Conservation (phyloP, 345 rosid species). For the Trapa incisa region DNA sequence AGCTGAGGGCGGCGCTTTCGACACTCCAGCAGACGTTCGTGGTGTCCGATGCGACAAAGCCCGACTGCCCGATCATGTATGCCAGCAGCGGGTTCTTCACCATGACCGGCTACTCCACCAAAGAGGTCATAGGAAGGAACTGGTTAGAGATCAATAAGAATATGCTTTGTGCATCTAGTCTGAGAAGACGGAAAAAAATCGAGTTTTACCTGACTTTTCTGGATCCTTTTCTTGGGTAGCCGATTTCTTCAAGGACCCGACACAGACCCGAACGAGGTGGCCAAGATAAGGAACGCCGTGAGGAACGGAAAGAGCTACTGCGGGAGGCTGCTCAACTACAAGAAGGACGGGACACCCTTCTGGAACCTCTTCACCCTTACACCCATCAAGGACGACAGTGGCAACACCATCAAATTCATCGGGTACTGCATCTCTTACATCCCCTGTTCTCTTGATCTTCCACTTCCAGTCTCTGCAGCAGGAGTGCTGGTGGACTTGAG, state of each 20-base stretch:
- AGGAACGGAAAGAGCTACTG: constrained; percentile 63
- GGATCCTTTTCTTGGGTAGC: constrained; percentile 26
- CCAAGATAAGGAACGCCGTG: constrained; percentile 64
- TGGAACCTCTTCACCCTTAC: constrained; percentile 97
- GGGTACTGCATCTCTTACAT: constrained; percentile 31
- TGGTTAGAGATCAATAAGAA: constrained; percentile 33
- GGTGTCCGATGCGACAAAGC: constrained; percentile 84
- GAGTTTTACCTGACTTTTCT: not conserved
- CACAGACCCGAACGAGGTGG: constrained; percentile 66
- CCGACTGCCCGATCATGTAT: constrained; percentile 76
- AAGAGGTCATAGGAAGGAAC: constrained; percentile 78
- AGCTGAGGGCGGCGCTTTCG: constrained; percentile 73
- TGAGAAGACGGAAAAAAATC: not conserved
- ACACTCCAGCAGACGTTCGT: constrained; percentile 92
- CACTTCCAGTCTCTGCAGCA: too few species aligned
- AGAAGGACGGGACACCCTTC: constrained; percentile 82
- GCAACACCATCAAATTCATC: constrained; percentile 75
- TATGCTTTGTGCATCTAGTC: not conserved
- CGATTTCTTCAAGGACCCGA: constrained; percentile 94
- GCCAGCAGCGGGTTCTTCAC: constrained; percentile 91
- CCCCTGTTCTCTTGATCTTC: not conserved
- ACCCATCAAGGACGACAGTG: constrained; percentile 73
- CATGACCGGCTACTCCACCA: constrained; percentile 86
- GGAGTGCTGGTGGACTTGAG: too few species aligned
- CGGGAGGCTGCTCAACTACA: constrained; percentile 89